These are phyloP conservation scores for Beauveria varroae DNA, from an alignment of 2,329 filamentous ascomycete genomes.

Conservation along the genomic window DNA sequence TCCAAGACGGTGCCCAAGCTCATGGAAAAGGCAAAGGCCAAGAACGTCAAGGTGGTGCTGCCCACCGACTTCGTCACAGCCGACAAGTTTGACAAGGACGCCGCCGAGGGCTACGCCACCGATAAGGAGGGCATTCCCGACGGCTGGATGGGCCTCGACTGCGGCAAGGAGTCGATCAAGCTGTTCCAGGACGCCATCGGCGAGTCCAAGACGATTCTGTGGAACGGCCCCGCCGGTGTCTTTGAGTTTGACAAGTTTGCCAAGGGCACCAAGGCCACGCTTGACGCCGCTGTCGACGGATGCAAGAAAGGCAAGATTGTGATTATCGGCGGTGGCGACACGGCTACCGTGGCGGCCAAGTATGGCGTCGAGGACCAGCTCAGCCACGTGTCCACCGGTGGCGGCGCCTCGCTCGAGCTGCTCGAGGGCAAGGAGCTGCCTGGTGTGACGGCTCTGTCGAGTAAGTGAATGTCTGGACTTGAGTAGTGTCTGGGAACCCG, in stretches of 20 bases:
- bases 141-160: constrained; percentile 97
- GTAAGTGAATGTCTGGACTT: constrained; percentile 45
- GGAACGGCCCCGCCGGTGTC: constrained; percentile 96
- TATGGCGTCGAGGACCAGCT: constrained; percentile 94
- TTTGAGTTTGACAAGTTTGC: constrained; percentile 97
- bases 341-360: constrained; percentile 94
- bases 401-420: constrained; percentile 90
- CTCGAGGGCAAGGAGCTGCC: constrained; percentile 97
- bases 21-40: constrained; percentile 91
- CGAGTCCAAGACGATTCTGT: constrained; percentile 91
- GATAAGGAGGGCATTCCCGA: constrained; percentile 88
- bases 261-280: constrained; percentile 81
- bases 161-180: constrained; percentile 79
- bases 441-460: constrained; percentile 85
- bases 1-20: constrained; percentile 84
- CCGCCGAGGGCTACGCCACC: constrained; percentile 71
- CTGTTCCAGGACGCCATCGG: constrained; percentile 82
- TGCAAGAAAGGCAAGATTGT: constrained; percentile 82
- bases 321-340: constrained; percentile 97
- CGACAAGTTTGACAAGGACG: constrained; percentile 87
- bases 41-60: constrained; percentile 91
- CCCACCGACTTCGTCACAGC: constrained; percentile 94
- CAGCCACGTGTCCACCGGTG: constrained; percentile 95
- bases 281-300: constrained; percentile 80
- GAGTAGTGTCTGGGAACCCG: constrained; percentile 2